Percentiles rank a stretch among this genome's conserved stretches.
Evolutionary conservation across 176 grass and related monocot species (phyloP).

Genomic region (Aegilops speltoides): DNA sequence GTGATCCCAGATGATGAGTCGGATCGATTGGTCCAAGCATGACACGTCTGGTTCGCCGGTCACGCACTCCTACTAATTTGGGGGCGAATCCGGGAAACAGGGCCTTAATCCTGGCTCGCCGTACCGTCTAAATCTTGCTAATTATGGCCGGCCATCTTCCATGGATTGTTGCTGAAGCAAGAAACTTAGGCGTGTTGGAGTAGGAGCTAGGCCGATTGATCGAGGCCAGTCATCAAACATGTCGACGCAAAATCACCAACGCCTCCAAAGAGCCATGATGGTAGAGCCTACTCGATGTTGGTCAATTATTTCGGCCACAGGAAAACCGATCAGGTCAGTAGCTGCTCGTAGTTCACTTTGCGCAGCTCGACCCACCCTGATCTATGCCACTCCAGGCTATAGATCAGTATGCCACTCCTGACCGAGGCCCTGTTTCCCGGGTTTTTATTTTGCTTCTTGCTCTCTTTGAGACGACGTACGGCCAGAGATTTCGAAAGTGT

Average conservation of each 20-base stretch:
- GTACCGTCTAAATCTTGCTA: not conserved
- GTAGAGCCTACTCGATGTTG: not conserved
- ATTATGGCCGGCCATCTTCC: not conserved
- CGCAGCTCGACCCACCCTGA: not conserved
- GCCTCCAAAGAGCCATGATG: not conserved
- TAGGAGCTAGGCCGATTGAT: not conserved
- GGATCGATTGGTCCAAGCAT: not conserved
- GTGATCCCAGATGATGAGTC: not conserved
- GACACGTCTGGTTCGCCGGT: not conserved
- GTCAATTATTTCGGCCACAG: conserved; percentile 35
- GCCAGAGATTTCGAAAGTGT: not conserved
- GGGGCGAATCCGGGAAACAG: conserved; percentile 33
- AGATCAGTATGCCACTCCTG: too few species aligned
- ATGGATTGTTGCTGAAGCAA: conserved; percentile 28
- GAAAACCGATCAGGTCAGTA: not conserved
- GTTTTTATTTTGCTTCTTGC: not conserved
- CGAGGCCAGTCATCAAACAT: not conserved
- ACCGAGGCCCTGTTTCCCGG: not conserved
- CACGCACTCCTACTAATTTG: not conserved
- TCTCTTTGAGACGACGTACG: not conserved
- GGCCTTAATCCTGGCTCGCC: conserved; percentile 2
- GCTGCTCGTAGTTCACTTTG: not conserved
- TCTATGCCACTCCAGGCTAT: too few species aligned
- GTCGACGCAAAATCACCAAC: not conserved
- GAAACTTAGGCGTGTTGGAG: not conserved